Evolutionary conservation across 306 rosid species (phyloP), one percentile per base, ranked within the genome.

Genomic region (Styphnolobium japonicum): DNA sequence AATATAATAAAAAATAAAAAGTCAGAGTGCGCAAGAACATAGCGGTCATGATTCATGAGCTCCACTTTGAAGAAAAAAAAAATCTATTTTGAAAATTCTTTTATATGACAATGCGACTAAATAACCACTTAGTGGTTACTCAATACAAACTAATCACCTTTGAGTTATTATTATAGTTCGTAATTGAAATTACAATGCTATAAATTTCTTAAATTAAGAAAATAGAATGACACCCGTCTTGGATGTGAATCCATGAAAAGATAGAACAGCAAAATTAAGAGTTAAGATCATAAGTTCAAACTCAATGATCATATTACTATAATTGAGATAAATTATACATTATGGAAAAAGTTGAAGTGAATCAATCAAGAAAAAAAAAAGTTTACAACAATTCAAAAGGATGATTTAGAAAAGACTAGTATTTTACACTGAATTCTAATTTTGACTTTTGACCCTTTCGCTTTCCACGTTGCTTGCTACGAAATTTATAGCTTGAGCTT

Each of bases 31-130:
- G 31, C 62, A 31, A 43, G 71, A 52, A 1, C 51, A 46, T 14
- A 6, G 73, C 36, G 36, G n/a, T n/a, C n/a, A n/a, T n/a, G n/a
- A n/a, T n/a, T 68, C 76, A 65, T 68, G 77, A 60, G 34, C 40
- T 71, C 71, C 83, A 79, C 21, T 79, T 60, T 39, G 29, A 56
- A 56, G 34, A 2, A 7, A 31, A 31, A 39, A 37, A 12, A 10
- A 31, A 5, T n/a, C 3, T 34, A 63, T 34, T 33, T 31, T 60
- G 1, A 1, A 29, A 4, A 6, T 14, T 22, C 0, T 46, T 58
- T 58, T 58, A 58, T 58, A 29, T 27, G 1, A 27, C 31, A 27
- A 27, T 27, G 31, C 1, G 1, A 27, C 31, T 27, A 27, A 27
- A 27, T 27, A 27, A 3, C 31, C 31, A 27, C 31, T 27, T 27